Percentiles rank a stretch among this genome's conserved stretches.
Evolutionary conservation across 1,284 basidiomycete genomes (phyloP).

Genomic region (Hymenochaete sp.): DNA sequence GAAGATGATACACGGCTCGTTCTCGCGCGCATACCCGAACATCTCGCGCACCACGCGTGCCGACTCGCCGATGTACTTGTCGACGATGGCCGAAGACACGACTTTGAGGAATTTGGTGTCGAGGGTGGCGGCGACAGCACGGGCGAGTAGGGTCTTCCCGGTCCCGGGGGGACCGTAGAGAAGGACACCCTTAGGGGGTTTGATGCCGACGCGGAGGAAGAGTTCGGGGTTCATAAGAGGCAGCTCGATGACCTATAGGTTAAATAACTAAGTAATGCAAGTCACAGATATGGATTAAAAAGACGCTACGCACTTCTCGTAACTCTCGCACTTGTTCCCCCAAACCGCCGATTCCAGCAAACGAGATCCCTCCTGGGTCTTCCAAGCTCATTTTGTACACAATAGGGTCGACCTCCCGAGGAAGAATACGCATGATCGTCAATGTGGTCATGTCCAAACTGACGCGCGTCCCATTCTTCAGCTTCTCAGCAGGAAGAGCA

Average conservation of each 20-base stretch:
- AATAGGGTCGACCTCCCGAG: slow-evolving; percentile 94
- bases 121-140: slow-evolving; percentile 93
- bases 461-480: slow-evolving; percentile 92
- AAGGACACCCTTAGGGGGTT: slow-evolving; percentile 89
- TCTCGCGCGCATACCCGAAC: slow-evolving; percentile 96
- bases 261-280: neutral
- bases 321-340: slow-evolving; percentile 95
- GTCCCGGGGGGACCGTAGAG: slow-evolving; percentile 93
- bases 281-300: neutral
- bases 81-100: slow-evolving; percentile 97
- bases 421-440: slow-evolving; percentile 97
- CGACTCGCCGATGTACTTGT: slow-evolving; percentile 99
- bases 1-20: slow-evolving; percentile 99
- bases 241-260: slow-evolving; percentile 85
- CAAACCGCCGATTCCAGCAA: slow-evolving; percentile 95
- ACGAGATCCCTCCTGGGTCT: slow-evolving; percentile 91
- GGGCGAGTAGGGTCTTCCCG: slow-evolving; percentile 91
- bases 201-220: slow-evolving; percentile 93
- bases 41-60: slow-evolving; percentile 94
- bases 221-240: slow-evolving; percentile 94
- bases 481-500: slow-evolving; percentile 83
- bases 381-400: slow-evolving; percentile 99
- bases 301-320: slow-evolving; percentile 60
- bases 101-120: slow-evolving; percentile 98
- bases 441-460: slow-evolving; percentile 99